Conservation (phyloP, 805 yeast species). For the Candida dendrica region DNA sequence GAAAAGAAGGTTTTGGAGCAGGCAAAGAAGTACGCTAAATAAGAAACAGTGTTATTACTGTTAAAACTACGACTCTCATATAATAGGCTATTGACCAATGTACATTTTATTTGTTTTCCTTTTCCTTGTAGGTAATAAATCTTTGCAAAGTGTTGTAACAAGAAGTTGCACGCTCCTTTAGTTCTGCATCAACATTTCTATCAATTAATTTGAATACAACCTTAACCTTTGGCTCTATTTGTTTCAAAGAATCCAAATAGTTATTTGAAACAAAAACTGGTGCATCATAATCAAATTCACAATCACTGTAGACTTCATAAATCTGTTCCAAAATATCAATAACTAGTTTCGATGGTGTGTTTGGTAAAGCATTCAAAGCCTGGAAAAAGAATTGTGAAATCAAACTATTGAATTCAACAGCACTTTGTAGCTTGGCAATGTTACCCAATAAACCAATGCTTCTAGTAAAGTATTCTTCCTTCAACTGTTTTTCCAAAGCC, state of each 20-base stretch:
- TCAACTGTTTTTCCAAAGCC: conserved; percentile 18
- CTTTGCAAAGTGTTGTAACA: conserved; percentile 59
- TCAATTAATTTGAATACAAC: conserved; percentile 56
- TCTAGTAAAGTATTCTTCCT: conserved; percentile 33
- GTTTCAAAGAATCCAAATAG: conserved; percentile 35
- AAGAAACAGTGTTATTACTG: neutral
- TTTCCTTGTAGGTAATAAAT: conserved; percentile 68
- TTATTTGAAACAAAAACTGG: conserved; percentile 55
- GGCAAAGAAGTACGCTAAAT: conserved; percentile 59
- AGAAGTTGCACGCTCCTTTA: conserved; percentile 62
- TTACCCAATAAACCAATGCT: conserved; percentile 47
- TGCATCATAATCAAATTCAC: conserved; percentile 54
- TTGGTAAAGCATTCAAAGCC: conserved; percentile 20
- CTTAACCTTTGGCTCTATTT: conserved; percentile 40
- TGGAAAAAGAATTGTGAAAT: conserved; percentile 39
- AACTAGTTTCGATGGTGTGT: conserved; percentile 32
- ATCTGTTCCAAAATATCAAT: conserved; percentile 58
- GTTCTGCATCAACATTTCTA: conserved; percentile 46
- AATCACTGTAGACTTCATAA: conserved; percentile 79
- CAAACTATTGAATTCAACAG: conserved; percentile 32
- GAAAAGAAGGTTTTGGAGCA: conserved; percentile 76
- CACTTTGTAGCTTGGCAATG: conserved; percentile 38
- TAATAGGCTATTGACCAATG: neutral
- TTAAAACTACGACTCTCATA: neutral
- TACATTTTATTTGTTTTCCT: conserved; percentile 25